Evolutionary conservation across 768 basidiomycete species (phyloP), one percentile per base, ranked within the genome.

Genomic region (Mycena albidolilacea): DNA sequence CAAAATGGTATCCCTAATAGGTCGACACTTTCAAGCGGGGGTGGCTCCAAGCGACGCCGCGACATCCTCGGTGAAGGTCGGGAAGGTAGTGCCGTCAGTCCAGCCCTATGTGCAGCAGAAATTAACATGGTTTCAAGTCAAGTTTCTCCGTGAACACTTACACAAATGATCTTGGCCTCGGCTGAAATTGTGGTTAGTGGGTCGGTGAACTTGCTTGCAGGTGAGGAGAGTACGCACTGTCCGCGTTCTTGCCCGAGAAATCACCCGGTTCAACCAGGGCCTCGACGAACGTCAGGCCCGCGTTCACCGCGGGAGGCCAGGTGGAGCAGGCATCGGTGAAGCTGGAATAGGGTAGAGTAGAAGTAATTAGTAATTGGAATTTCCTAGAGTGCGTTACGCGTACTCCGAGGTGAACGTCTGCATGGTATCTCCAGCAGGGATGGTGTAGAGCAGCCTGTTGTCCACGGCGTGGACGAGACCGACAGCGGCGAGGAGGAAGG

Each of bases 351-450:
- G 14, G 41, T 19, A 58, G 35, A 12, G 7, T 1, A 7, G 48
- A 11, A 43, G 6, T 41, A 30, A 23, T 23, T 23, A 23, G 23
- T 1, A 23, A 39, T 21, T 10, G 7, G 21, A 37, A 46, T 15
- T 7, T 17, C 38, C 43, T 6, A 55, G 10, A 21, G 11, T n/a
- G 15, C n/a, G n/a, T 7, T 10, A 15, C 14, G 23, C 65, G 14
- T 58, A 72, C 71, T 60, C 66, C 3, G 52, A 10, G 17, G 65
- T 67, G 71, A 72, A 72, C 7, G 30, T 12, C 12, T 35, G 65
- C 1, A 72, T 72, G 38, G 19, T 63, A n/a, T 66, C 65, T 4
- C 35, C 60, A 14, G 66, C 39, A n/a, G 71, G 71, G 54, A 72
- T 72, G 9, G 50, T 61, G 54, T 52, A 72, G 44, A 72, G 65